A percentile compares a stretch with the other conserved stretches of the same genome.
Conservation (phyloP, 176 grass and related monocot species). For the Themeda triandra region DNA sequence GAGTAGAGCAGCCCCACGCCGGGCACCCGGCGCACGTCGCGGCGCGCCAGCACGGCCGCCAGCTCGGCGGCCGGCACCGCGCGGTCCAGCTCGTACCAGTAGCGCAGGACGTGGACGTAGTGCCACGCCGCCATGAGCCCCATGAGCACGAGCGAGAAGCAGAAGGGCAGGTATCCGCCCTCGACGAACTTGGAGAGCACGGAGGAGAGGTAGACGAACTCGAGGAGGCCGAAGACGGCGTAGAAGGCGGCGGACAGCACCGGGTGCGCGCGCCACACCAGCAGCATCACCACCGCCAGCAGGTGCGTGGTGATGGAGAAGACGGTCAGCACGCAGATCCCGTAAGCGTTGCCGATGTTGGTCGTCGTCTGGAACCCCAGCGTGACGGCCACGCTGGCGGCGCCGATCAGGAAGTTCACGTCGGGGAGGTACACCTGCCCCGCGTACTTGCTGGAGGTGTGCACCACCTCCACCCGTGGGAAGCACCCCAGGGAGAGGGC, state of each 20-base stretch:
- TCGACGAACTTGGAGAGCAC: conserved; percentile 63
- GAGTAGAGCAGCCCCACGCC: conserved; percentile 56
- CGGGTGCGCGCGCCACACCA: conserved; percentile 46
- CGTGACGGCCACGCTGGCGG: conserved; percentile 48
- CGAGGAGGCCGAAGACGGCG: conserved; percentile 21
- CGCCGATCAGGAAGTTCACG: conserved; percentile 55
- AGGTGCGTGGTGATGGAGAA: conserved; percentile 58
- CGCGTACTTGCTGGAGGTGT: conserved; percentile 65
- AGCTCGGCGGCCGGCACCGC: conserved; percentile 17
- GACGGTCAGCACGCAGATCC: conserved; percentile 50
- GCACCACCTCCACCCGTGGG: conserved; percentile 55
- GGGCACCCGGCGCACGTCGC: conserved; percentile 33
- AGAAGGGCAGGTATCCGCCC: conserved; percentile 58
- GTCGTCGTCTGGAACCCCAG: conserved; percentile 42
- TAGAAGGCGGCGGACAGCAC: conserved; percentile 34
- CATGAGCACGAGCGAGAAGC: conserved; percentile 48
- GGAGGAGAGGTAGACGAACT: conserved; percentile 54
- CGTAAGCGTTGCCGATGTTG: conserved; percentile 69
- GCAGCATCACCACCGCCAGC: conserved; percentile 55
- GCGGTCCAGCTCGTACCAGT: conserved; percentile 48
- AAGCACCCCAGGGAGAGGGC: conserved; percentile 58
- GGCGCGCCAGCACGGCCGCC: conserved; percentile 6
- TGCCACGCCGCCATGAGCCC: conserved; percentile 64
- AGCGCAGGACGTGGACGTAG: conserved; percentile 47
- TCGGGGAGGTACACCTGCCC: conserved; percentile 76